Evolutionary conservation across 345 rosid genomes (phyloP), one percentile per base, ranked within the genome.

Genomic region (Heritiera littoralis): DNA sequence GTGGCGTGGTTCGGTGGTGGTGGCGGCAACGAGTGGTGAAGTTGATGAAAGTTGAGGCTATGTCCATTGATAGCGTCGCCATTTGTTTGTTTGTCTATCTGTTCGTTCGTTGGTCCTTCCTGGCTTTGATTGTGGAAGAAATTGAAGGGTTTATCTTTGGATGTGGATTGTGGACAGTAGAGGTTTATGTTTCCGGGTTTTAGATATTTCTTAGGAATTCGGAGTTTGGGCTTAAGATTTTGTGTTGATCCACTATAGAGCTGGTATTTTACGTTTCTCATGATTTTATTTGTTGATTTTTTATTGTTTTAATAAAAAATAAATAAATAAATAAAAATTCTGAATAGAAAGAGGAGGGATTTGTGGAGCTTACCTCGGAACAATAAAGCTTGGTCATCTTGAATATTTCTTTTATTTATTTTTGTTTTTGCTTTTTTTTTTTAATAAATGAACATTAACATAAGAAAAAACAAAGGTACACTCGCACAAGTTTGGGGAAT

Each of bases 41-140:
- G 86, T 86, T 83, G 76, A 89, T 63, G 83, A 93, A 87, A 13
- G 92, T 78, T 7, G 99, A 83, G 56, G 97, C 95, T 54, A 90
- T 13, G 80, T 89, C 94, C 35, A 84, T 71, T 13, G 95, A 90
- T 13, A 87, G 75, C 8, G 91, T 86, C 38, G 90, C 90, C 97
- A 92, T 92, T 71, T 59, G 30, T 48, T 45, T 65, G 51, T 23
- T 23, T 23, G 28, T 23, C 28, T 23, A 0, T 41, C 28, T 23
- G 28, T 41, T 66, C n/a, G 28, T 23, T 11, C 43, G 52, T 78
- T 61, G 81, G 74, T 71, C 58, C 54, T 10, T 10, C 65, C 65
- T 10, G n/a, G 56, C 18, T 6, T 55, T 17, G 28, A 23, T 17
- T 5, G 35, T 2, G 66, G 18, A 23, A 3, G 9, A 20, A 9